Evolutionary conservation across 768 basidiomycete species (phyloP), one percentile per base, ranked within the genome.

Genomic region (Lepiota venenata): DNA sequence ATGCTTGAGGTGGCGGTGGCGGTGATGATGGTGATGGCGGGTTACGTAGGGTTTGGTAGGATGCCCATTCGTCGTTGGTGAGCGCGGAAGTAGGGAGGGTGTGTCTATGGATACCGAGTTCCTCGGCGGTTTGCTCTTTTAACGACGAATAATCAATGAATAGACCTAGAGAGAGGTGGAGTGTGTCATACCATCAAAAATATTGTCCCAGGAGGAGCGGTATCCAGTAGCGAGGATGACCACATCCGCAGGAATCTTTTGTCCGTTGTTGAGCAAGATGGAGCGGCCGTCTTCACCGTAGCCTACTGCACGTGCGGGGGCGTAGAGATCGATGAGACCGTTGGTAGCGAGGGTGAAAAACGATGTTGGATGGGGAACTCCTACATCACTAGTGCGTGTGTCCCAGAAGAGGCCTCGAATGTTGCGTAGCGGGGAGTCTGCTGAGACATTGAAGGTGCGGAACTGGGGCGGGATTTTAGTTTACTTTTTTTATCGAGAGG

Each of bases 211-310:
- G 2, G 84, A 85, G 7, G 81, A 84, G 25, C 62, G 62, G 60
- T 78, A 87, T 1, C 85, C 85, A 2, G 85, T 85, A 1, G 77
- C 77, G 0, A 87, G 71, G 4, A 87, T 69, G 10, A 87, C 65
- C 15, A 69, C 75, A 22, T 77, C 67, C 1, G 82, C 79, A 7
- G 60, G 56, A 3, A 84, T 16, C 1, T 58, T 57, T 37, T 67
- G 53, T 0, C 79, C 81, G 56, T 79, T 71, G 22, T 62, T 68
- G 20, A 86, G 64, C 0, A 72, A 16, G 11, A 87, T 58, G 0
- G 74, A 75, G 18, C 50, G 44, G 3, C 71, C 70, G 35, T 74
- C 71, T 1, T 66, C 63, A 1, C 66, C 65, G 22, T 67, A 82
- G 0, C 74, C 68, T 0, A 56, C 47, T 2, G 71, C 78, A 22